phyloP scores from a whole-genome alignment of 768 basidiomycete species.

The Collybia mongolica region DNA sequence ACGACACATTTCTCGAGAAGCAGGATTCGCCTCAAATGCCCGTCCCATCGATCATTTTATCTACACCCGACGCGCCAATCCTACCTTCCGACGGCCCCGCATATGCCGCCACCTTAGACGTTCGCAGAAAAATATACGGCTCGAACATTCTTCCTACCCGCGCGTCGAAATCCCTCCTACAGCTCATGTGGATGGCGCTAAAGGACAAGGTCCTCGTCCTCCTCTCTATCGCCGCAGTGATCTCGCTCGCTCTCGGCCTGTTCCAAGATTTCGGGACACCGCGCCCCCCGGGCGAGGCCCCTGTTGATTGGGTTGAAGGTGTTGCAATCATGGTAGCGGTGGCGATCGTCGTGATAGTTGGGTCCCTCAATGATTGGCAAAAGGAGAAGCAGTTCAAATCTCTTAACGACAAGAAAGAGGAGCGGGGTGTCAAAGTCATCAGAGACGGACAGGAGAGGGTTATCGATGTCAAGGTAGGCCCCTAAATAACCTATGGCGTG shows the following conservation, averaged over 20 bases:
- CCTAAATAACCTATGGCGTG: not conserved
- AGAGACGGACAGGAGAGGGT: conserved; percentile 68
- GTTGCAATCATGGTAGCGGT: conserved; percentile 80
- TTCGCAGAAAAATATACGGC: conserved; percentile 70
- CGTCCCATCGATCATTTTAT: conserved; percentile 35
- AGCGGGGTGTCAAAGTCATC: conserved; percentile 84
- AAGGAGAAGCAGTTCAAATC: conserved; percentile 95
- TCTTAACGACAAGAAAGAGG: conserved; percentile 94
- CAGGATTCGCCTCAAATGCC: conserved; percentile 12
- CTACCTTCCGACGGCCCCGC: conserved; percentile 18
- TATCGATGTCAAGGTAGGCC: conserved; percentile 74
- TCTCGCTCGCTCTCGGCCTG: conserved; percentile 91
- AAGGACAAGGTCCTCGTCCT: conserved; percentile 91
- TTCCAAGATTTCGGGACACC: conserved; percentile 90
- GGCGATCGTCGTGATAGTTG: conserved; percentile 79
- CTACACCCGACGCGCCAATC: conserved; percentile 9
- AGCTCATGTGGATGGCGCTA: conserved; percentile 82
- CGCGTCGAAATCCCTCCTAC: conserved; percentile 65
- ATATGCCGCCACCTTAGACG: conserved; percentile 50
- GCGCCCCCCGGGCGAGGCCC: conserved; percentile 56
- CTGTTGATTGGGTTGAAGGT: conserved; percentile 97
- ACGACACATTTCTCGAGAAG: conserved; percentile 16
- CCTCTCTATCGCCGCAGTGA: conserved; percentile 86
- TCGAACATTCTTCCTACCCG: conserved; percentile 72
- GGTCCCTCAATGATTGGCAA: conserved; percentile 97